Conservation (phyloP, 495 filamentous ascomycete genomes). For the Pyrenula aspistea region DNA sequence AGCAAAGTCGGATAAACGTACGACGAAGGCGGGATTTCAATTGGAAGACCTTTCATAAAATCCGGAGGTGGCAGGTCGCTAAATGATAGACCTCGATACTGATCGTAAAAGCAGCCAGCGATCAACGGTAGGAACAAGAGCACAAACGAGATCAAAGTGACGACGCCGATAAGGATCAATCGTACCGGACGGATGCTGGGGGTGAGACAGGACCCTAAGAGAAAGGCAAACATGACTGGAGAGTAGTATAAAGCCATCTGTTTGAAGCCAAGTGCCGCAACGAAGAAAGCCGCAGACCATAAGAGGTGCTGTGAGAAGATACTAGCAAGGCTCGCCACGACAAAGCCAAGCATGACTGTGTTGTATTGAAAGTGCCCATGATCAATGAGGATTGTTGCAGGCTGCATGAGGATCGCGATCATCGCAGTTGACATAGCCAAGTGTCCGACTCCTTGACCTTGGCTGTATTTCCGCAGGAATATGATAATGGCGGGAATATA, state of each 20-base stretch:
- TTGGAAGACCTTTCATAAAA: constrained; percentile 43
- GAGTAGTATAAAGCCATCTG: constrained; percentile 99
- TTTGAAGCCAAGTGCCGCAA: constrained; percentile 87
- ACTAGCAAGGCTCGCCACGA: constrained; percentile 75
- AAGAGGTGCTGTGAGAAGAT: constrained; percentile 73
- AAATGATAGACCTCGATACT: constrained; percentile 36
- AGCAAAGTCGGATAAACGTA: constrained; percentile 59
- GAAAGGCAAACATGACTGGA: constrained; percentile 80
- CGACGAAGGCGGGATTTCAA: constrained; percentile 47
- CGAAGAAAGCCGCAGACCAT: constrained; percentile 88
- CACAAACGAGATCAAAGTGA: constrained; percentile 62
- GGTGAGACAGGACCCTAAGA: constrained; percentile 73
- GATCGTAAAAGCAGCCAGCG: constrained; percentile 47
- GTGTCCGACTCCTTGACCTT: constrained; percentile 53
- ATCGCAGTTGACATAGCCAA: constrained; percentile 80
- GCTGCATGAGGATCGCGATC: constrained; percentile 84
- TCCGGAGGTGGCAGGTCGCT: constrained; percentile 38
- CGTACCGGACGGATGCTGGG: constrained; percentile 58
- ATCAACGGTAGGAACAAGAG: constrained; percentile 65
- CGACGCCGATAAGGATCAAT: constrained; percentile 59
- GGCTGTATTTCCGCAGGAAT: constrained; percentile 68
- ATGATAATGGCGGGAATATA: constrained; percentile 79
- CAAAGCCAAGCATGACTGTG: constrained; percentile 89
- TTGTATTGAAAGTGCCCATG: constrained; percentile 99
- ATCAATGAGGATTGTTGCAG: constrained; percentile 82